These are phyloP conservation scores for Ophryocystis elektroscirrha DNA, from an alignment of 169 alveolate species.

Conservation along the genomic window DNA sequence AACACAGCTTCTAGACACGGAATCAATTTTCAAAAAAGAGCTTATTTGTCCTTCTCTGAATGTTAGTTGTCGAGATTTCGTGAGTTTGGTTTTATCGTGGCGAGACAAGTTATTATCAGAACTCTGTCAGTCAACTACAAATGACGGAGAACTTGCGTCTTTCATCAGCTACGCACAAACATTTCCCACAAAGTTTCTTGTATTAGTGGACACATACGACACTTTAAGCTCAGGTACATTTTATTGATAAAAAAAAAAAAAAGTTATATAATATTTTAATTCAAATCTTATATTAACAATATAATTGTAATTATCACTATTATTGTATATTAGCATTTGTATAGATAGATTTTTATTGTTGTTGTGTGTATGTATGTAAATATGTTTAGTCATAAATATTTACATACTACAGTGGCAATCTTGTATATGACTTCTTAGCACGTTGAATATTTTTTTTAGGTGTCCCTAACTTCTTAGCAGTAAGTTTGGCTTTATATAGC, in stretches of 20 bases:
- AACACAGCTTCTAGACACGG: no score
- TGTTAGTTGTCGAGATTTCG: no score
- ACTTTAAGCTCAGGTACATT: conserved; percentile 29
- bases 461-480: conserved; percentile 49
- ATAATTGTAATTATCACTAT: conserved; percentile 12
- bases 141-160: conserved; percentile 52
- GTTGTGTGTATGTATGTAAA: no score
- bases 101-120: no score
- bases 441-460: conserved; percentile 32
- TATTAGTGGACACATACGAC: conserved; percentile 49
- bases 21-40: no score
- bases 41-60: neutral
- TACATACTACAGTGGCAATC: neutral
- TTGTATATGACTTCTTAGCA: neutral
- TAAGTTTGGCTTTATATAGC: conserved; percentile 42
- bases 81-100: no score
- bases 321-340: conserved; percentile 13
- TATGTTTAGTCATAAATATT: conserved; percentile 13
- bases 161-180: conserved; percentile 47
- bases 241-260: conserved; percentile 16
- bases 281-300: conserved; percentile 7
- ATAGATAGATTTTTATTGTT: conserved; percentile 10
- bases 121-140: conserved; percentile 19
- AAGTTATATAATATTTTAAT: conserved; percentile 6
- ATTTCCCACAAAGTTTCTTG: conserved; percentile 37